A percentile compares a stretch with the other conserved stretches of the same genome.
phyloP scores from a whole-genome alignment of 1,284 basidiomycete genomes.

The Apiotrichum veenhuisii region DNA sequence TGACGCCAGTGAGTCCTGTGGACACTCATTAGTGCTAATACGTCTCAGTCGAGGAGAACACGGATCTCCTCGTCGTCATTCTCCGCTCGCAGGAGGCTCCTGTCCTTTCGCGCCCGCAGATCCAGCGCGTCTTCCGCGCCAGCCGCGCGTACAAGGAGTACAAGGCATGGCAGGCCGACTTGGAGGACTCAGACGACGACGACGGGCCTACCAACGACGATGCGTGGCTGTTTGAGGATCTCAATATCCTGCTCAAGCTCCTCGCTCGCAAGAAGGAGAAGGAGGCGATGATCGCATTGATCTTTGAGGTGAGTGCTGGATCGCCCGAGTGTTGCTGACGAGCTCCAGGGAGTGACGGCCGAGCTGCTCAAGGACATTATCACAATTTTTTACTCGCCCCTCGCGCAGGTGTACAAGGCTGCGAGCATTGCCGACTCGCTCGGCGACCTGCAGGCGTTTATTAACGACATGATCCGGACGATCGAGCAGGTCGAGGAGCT shows the following conservation, averaged over 20 bases:
- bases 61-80: constrained; percentile 77
- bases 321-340: neutral
- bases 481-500: constrained; percentile 87
- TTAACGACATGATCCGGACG: constrained; percentile 92
- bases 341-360: constrained; percentile 80
- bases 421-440: constrained; percentile 95
- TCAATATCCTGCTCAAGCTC: constrained; percentile 71
- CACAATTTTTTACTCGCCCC: constrained; percentile 95
- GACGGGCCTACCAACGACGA: constrained; percentile 87
- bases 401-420: constrained; percentile 97
- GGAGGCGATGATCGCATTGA: constrained; percentile 86
- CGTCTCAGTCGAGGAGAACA: constrained; percentile 60
- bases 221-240: constrained; percentile 90
- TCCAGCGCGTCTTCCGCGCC: constrained; percentile 71
- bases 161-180: constrained; percentile 58
- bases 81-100: constrained; percentile 78
- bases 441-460: constrained; percentile 85
- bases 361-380: constrained; percentile 97
- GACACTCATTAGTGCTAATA: neutral
- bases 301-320: constrained; percentile 72
- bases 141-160: constrained; percentile 74
- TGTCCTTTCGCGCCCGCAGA: constrained; percentile 65
- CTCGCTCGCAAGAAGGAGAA: constrained; percentile 79
- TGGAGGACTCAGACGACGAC: constrained; percentile 83
- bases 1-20: constrained; percentile 64